Evolutionary conservation across 2,329 filamentous ascomycete species (phyloP).

Genomic region (Alternaria alternata): DNA sequence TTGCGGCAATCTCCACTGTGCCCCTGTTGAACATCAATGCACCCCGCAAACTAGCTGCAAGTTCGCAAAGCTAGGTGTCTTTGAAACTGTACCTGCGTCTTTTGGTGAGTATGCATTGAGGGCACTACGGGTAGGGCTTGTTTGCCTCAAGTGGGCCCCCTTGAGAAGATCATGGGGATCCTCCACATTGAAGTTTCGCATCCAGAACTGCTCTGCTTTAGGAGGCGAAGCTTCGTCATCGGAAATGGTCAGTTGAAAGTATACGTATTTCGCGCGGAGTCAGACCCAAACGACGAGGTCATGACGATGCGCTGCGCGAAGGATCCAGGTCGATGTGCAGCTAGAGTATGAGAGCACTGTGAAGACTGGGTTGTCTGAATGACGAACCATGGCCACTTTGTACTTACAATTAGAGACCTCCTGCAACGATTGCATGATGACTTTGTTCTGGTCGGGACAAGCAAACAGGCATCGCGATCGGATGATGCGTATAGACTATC

Average conservation of each 20-base stretch:
- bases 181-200: neutral
- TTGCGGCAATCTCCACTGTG: neutral
- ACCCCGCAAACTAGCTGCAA: neutral
- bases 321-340: no score
- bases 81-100: slow-evolving; percentile 4
- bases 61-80: neutral
- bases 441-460: neutral
- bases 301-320: neutral
- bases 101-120: neutral
- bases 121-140: neutral
- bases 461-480: neutral
- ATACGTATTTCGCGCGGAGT: neutral
- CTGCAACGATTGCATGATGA: neutral
- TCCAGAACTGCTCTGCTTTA: neutral
- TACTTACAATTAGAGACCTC: neutral
- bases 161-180: neutral
- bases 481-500: neutral
- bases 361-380: neutral
- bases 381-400: neutral
- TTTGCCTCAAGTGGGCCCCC: slow-evolving; percentile 1
- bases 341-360: neutral
- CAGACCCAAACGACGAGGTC: neutral
- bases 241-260: neutral
- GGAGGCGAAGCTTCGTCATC: neutral
- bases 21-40: slow-evolving; percentile 5